Base-by-base conservation (phyloP, 2,329 filamentous ascomycete species). In the Cryoendolithus antarcticus region DNA sequence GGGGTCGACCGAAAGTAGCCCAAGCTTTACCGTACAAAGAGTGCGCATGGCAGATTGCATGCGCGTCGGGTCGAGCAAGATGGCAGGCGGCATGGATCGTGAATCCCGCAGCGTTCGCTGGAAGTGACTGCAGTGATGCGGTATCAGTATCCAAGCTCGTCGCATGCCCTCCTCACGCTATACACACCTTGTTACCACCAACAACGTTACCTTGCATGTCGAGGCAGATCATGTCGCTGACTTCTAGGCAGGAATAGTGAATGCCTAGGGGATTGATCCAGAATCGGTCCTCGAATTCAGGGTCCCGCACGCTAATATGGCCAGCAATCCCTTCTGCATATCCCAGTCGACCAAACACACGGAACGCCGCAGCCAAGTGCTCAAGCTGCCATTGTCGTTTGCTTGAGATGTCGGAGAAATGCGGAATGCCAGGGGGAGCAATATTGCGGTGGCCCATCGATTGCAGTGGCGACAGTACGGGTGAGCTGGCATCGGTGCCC, bases 161-260 rank as follows among this genome's bases (percentile, higher is more conserved):
- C 19, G 19, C 19, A 6, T 21, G 19, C 19, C 19, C 19, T 21
- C 19, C 19, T 21, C 19, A 3, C 19, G 6, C 19, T 21, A 21
- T 3, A 21, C 35, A 30, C 27, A 38, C 35, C 30, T 13, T 38
- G n/a, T 38, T 38, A 9, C 35, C 35, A 6, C 30, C 30, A 29
- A 45, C 38, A 3, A 38, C 40, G n/a, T 43, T 38, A 3, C 43
- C 43, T 24, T 41, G 9, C 34, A 40, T 42, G 29, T 46, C 35
- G 4, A 46, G 32, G 24, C 42, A 43, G 8, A 46, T 36, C 34
- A 46, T 32, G 21, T 42, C 44, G 13, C 41, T 1, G 67, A 66
- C 62, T 93, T 80, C 86, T 86, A 94, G 0, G 75, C 82, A 24
- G 93, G 80, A 6, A 75, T 79, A 73, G 88, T 81, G 62, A 84